These are phyloP conservation scores for Mrakiaceae sp. DNA, from an alignment of 1,284 basidiomycete species.

Conservation along the genomic window DNA sequence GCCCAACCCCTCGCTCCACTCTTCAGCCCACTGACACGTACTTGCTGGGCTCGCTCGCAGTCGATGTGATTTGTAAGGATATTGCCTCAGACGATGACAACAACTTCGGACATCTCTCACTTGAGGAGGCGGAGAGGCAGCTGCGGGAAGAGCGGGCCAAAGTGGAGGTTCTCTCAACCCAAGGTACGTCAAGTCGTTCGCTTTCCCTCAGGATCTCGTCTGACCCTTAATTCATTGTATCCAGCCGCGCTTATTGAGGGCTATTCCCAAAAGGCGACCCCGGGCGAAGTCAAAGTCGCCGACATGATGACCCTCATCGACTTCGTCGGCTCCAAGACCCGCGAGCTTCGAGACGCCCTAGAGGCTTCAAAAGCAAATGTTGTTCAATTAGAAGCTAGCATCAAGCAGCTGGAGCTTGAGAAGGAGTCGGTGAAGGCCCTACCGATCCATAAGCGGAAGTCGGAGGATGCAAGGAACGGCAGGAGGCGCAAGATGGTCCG, in stretches of 20 bases:
- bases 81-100: constrained; percentile 19
- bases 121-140: too few species aligned
- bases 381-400: constrained; percentile 11
- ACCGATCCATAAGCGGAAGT: constrained; percentile 5
- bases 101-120: constrained; percentile 21
- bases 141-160: too few species aligned
- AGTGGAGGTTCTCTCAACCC: too few species aligned
- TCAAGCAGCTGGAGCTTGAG: constrained; percentile 33
- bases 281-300: constrained; percentile 38
- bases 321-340: constrained; percentile 32
- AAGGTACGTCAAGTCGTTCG: background rate
- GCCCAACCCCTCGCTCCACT: background rate
- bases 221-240: background rate
- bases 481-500: constrained; percentile 19
- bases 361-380: constrained; percentile 16
- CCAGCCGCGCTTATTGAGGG: constrained; percentile 25
- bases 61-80: constrained; percentile 13
- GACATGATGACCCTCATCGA: constrained; percentile 40
- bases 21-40: background rate
- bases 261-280: constrained; percentile 35
- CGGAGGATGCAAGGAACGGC: constrained; percentile 14
- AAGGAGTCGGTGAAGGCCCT: constrained; percentile 35
- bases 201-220: background rate
- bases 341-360: constrained; percentile 33
- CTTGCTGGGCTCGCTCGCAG: background rate